Evolutionary conservation across 2,329 filamentous ascomycete species (phyloP).

Genomic region (Calonectria hongkongensis): DNA sequence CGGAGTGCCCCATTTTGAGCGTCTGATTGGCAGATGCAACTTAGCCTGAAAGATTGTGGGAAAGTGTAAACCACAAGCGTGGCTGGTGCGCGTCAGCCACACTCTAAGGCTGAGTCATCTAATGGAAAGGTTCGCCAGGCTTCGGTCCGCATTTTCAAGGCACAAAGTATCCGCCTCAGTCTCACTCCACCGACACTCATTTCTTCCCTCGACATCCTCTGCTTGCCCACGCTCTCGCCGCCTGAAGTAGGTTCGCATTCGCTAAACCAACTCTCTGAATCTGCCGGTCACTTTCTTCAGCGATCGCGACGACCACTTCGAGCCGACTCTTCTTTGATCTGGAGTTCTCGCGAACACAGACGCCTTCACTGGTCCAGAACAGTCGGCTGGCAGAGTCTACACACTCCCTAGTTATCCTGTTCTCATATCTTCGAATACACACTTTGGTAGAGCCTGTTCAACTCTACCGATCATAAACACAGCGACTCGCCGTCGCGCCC

Average conservation of each 20-base stretch:
- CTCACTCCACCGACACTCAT: conserved; percentile 43
- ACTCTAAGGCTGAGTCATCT: conserved; percentile 43
- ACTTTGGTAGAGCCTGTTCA: conserved; percentile 11
- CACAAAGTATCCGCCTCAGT: conserved; percentile 43
- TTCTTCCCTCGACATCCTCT: conserved; percentile 53
- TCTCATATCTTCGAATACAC: conserved; percentile 22
- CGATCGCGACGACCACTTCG: conserved; percentile 57
- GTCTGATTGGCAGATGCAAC: conserved; percentile 49
- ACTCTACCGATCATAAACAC: neutral
- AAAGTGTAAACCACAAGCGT: neutral
- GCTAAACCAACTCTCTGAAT: conserved; percentile 49
- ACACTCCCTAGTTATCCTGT: conserved; percentile 34
- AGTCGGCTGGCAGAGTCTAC: conserved; percentile 59
- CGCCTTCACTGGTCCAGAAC: conserved; percentile 78
- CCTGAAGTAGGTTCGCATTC: conserved; percentile 59
- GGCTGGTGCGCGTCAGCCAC: conserved; percentile 31
- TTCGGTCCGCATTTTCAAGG: conserved; percentile 37
- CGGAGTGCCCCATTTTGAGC: conserved; percentile 40
- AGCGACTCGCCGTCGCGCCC: conserved; percentile 20
- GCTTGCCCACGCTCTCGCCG: conserved; percentile 57
- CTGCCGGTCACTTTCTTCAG: conserved; percentile 44
- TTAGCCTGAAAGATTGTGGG: neutral
- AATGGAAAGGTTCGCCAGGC: conserved; percentile 23
- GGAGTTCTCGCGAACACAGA: conserved; percentile 65
- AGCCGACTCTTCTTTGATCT: conserved; percentile 63